phyloP scores from a whole-genome alignment of 345 rosid genomes.

The Camelina neglecta region DNA sequence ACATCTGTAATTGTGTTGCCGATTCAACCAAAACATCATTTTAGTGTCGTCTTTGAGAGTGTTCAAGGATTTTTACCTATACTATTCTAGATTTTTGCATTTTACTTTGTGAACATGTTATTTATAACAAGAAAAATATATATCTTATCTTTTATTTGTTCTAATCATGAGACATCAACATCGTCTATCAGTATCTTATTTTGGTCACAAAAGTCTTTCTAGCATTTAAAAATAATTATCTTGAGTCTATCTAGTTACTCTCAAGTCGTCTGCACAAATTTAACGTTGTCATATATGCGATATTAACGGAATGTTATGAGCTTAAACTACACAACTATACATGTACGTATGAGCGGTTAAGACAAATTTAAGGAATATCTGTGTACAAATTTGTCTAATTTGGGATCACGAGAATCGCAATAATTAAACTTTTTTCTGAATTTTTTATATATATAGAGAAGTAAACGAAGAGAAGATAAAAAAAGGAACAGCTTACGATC shows the following conservation, averaged over 20 bases:
- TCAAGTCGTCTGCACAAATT: conserved; percentile 11
- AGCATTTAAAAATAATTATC: conserved; percentile 28
- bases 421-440: background rate
- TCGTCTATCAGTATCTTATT: conserved; percentile 25
- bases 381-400: background rate
- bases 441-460: background rate
- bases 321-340: conserved; percentile 3
- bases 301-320: background rate
- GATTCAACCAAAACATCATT: background rate
- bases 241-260: conserved; percentile 23
- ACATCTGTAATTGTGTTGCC: too few relatives aligned
- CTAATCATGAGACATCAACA: conserved; percentile 26
- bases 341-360: background rate
- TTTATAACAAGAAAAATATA: background rate
- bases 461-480: background rate
- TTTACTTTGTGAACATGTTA: background rate
- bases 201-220: conserved; percentile 31
- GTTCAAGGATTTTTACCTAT: too few relatives aligned
- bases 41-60: background rate
- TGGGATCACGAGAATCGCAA: conserved; percentile 4
- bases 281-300: background rate
- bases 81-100: background rate
- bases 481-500: conserved; percentile 40
- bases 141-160: conserved; percentile 4
- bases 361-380: background rate